phyloP scores from a whole-genome alignment of 2,329 filamentous ascomycete genomes.

The Septoria petroselini region DNA sequence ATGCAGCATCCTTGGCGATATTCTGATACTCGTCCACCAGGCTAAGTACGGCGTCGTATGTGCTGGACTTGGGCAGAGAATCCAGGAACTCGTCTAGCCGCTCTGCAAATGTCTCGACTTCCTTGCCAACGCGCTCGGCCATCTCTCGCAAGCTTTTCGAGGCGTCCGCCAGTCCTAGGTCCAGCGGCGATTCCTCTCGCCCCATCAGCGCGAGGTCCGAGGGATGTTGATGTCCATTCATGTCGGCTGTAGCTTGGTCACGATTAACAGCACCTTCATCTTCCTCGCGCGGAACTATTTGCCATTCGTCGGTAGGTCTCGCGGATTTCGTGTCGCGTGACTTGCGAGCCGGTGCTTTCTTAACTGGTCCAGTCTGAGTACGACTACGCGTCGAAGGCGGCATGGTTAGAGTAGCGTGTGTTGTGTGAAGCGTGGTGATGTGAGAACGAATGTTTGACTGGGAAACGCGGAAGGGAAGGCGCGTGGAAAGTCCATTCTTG shows the following conservation, averaged over 20 bases:
- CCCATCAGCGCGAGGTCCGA: not conserved
- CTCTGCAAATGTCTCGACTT: slow-evolving; percentile 84
- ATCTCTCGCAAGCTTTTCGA: slow-evolving; percentile 55
- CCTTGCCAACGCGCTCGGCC: slow-evolving; percentile 67
- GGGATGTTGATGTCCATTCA: not conserved
- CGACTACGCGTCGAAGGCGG: slow-evolving; percentile 16
- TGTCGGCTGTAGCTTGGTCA: not conserved
- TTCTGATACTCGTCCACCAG: slow-evolving; percentile 51
- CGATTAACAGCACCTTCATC: not conserved
- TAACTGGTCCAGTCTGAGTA: slow-evolving; percentile 5
- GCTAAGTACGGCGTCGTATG: slow-evolving; percentile 60
- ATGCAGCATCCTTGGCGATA: slow-evolving; percentile 52
- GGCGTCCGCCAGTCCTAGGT: slow-evolving; percentile 7
- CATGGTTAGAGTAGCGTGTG: slow-evolving; percentile 9
- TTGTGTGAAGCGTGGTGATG: not conserved
- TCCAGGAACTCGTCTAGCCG: slow-evolving; percentile 69
- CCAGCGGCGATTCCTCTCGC: slow-evolving; percentile 7
- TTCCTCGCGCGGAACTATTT: slow-evolving; percentile 5
- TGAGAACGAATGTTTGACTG: not conserved
- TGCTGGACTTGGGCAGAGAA: slow-evolving; percentile 44
- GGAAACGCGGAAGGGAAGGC: slow-evolving; percentile 6
- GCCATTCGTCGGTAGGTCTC: slow-evolving; percentile 10
- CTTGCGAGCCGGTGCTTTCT: slow-evolving; percentile 18
- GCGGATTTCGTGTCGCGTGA: slow-evolving; percentile 5
- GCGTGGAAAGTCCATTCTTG: not conserved